Conservation (phyloP, 2,329 filamentous ascomycete genomes). For the Magnaporthiopsis incrustans region DNA sequence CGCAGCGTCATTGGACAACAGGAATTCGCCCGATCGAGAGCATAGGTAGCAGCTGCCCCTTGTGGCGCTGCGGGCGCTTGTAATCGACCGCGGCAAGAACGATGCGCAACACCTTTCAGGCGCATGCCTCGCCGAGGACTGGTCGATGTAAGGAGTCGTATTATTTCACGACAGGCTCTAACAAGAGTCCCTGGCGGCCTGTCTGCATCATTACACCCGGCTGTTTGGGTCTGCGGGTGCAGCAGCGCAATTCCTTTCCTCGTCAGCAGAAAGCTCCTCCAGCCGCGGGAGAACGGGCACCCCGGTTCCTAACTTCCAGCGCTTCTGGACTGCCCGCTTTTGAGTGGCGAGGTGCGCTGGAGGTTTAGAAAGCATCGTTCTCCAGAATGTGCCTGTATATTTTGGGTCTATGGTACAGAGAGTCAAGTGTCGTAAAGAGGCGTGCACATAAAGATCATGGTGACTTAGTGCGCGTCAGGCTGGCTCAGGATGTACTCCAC, state of each 20-base stretch:
- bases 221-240: too few relatives aligned
- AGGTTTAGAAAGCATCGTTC: not conserved
- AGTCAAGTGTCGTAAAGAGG: conserved; percentile 4
- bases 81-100: not conserved
- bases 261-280: not conserved
- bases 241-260: too few relatives aligned
- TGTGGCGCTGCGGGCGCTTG: not conserved
- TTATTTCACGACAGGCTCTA: not conserved
- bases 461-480: conserved; percentile 69
- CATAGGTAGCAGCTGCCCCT: not conserved
- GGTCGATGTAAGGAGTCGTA: not conserved
- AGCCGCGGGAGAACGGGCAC: not conserved
- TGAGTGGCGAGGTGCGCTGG: not conserved
- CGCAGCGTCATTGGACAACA: too few relatives aligned
- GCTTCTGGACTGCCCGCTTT: not conserved
- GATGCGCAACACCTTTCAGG: not conserved
- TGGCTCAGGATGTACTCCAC: conserved; percentile 90
- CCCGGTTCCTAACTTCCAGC: not conserved
- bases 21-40: not conserved
- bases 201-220: not conserved
- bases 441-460: conserved; percentile 3
- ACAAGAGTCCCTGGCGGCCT: not conserved
- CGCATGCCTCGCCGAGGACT: too few relatives aligned
- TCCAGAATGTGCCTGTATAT: conserved; percentile 6
- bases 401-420: conserved; percentile 12